phyloP scores from a whole-genome alignment of 306 rosid species.

The Cicer chorassanicum region DNA sequence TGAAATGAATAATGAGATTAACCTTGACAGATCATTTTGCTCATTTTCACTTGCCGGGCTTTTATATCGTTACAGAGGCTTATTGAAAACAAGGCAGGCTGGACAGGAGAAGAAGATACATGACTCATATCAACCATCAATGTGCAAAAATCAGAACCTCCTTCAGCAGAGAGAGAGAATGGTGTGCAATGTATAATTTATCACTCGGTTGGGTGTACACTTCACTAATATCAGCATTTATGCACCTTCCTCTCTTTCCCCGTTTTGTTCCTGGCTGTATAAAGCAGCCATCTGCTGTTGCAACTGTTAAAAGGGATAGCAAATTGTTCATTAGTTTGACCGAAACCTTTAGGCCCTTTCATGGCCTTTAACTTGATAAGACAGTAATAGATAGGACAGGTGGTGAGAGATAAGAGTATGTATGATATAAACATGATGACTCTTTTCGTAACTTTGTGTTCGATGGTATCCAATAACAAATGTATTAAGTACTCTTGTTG shows the following conservation, averaged over 20 bases:
- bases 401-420: neutral
- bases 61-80: slow-evolving; percentile 39
- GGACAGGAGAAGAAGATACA: slow-evolving; percentile 54
- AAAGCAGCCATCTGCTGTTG: slow-evolving; percentile 71
- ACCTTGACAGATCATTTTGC: slow-evolving; percentile 47
- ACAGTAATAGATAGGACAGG: neutral
- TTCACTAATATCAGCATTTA: slow-evolving; percentile 50
- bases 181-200: slow-evolving; percentile 51
- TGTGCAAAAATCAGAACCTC: slow-evolving; percentile 48
- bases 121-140: slow-evolving; percentile 47
- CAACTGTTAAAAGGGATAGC: slow-evolving; percentile 62
- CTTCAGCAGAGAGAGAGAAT: slow-evolving; percentile 45
- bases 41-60: slow-evolving; percentile 46
- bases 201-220: slow-evolving; percentile 60
- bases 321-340: slow-evolving; percentile 30
- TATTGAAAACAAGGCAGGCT: slow-evolving; percentile 48
- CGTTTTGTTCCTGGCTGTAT: slow-evolving; percentile 68
- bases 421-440: neutral
- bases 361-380: neutral
- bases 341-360: slow-evolving; percentile 12
- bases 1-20: slow-evolving; percentile 44
- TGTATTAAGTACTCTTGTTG: too few species aligned
- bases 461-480: too few species aligned
- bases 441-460: neutral
- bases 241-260: slow-evolving; percentile 68